Percentiles rank a stretch among this genome's conserved stretches.
Conservation (phyloP, 257 asterid species). For the Apocynum venetum region DNA sequence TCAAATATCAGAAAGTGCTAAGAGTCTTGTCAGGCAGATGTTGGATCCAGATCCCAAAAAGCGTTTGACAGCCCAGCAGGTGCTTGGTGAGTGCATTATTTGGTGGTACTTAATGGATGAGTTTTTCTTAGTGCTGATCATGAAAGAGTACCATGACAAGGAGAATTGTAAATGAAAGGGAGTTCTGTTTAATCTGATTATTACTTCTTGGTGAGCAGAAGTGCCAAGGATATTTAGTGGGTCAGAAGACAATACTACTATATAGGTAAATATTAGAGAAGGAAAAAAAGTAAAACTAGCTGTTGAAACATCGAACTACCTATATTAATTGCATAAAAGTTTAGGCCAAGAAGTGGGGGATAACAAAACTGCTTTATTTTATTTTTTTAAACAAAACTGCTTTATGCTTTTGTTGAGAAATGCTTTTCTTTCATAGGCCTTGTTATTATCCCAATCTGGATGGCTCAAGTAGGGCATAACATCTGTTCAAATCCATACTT, state of each 20-base stretch:
- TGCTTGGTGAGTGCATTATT: constrained; percentile 57
- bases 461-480: background rate
- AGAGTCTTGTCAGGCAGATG: constrained; percentile 82
- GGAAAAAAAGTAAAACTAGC: background rate
- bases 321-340: background rate
- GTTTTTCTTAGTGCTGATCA: background rate
- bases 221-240: background rate
- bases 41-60: constrained; percentile 71
- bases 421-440: background rate
- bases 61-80: constrained; percentile 92
- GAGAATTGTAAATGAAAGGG: background rate
- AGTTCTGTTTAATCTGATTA: background rate
- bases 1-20: constrained; percentile 78
- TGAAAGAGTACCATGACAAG: background rate
- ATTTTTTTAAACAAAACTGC: too few relatives aligned
- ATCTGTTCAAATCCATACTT: background rate
- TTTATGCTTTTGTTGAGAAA: background rate
- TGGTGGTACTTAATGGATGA: background rate
- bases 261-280: background rate
- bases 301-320: background rate
- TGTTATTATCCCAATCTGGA: background rate
- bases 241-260: background rate
- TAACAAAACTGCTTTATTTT: background rate
- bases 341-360: background rate
- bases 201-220: background rate